These are phyloP conservation scores for Penstemon barbatus DNA, from an alignment of 257 asterid genomes.

Conservation along the genomic window DNA sequence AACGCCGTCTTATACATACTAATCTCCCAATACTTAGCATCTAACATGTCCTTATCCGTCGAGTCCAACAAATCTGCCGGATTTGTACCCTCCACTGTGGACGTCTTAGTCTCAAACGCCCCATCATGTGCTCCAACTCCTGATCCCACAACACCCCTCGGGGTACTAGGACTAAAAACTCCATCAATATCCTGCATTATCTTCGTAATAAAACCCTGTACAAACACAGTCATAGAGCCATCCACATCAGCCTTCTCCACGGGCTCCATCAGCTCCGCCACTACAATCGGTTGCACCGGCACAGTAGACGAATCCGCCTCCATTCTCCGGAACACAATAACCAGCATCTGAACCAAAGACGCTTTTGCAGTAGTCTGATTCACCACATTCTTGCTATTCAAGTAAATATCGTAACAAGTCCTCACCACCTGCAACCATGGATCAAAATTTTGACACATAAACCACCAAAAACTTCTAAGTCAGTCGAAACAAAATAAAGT, in stretches of 20 bases:
- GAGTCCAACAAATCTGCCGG: conserved; percentile 98
- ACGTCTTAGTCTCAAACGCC: conserved; percentile 92
- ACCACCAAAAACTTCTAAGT: no score
- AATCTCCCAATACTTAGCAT: conserved; percentile 99
- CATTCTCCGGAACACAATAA: conserved; percentile 95
- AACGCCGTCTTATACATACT: conserved; percentile 97
- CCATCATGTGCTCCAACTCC: conserved; percentile 76
- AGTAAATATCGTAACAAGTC: conserved; percentile 85
- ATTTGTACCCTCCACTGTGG: conserved; percentile 92
- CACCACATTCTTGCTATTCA: conserved; percentile 87
- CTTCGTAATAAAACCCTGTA: conserved; percentile 90
- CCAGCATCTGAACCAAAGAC: conserved; percentile 93
- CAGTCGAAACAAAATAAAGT: no score
- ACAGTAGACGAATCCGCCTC: conserved; percentile 97
- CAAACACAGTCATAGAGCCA: conserved; percentile 81
- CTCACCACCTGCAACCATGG: conserved; percentile 64
- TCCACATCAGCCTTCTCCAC: conserved; percentile 79
- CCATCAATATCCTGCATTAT: conserved; percentile 92
- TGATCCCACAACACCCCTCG: conserved; percentile 44
- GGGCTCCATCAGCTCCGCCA: conserved; percentile 93
- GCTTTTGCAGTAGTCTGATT: conserved; percentile 97
- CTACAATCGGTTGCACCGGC: conserved; percentile 93
- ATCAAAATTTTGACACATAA: no score
- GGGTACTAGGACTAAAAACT: conserved; percentile 74
- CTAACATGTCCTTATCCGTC: conserved; percentile 98